Base-by-base conservation (phyloP, 257 asterid species). In the Coffea canephora region DNA sequence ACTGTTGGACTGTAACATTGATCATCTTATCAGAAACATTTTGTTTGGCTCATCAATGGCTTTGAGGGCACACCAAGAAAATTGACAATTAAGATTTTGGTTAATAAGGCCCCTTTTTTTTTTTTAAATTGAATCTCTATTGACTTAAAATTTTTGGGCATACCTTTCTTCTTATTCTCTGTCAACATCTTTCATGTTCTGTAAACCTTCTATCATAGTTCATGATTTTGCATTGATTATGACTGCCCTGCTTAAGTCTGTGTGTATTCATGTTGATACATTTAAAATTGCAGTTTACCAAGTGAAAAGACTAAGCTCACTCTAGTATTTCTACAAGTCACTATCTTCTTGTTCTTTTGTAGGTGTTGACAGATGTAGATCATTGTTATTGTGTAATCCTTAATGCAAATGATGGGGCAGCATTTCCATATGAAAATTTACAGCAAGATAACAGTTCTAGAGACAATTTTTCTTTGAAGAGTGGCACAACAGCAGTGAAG, bases 331-430 rank as follows among this genome's bases (percentile, higher is more conserved):
- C 55, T 54, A 34, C 52, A 65, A 70, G 34, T 1, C 27, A 48
- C 68, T 69, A 55, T 68, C 25, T 75, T 67, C 78, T 66, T 57
- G 80, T 55, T 65, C 50, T 79, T 81, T 46, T 87, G 69, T 89
- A 96, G 99, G 99, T 96, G 65, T 87, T 96, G 85, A 96, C 97
- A 43, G 99, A 96, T 85, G 88, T 93, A 34, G 99, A 96, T 81
- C 97, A 96, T 89, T 96, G 99, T 86, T 96, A 94, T 71, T 94
- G 98, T 81, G 99, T 96, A 67, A 84, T 96, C 84, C 92, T 96
- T 80, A 89, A 96, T 82, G 99, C 99, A 71, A 91, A 90, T 78
- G 91, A 90, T 75, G 99, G 96, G 79, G 97, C 97, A 36, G 97
- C 97, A 82, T 92, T 92, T 86, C 98, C 99, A 4, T 54, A 69